Evolutionary conservation across 169 alveolate genomes (phyloP), one percentile per base, ranked within the genome.

Genomic region (Plasmodium gallinaceum): DNA sequence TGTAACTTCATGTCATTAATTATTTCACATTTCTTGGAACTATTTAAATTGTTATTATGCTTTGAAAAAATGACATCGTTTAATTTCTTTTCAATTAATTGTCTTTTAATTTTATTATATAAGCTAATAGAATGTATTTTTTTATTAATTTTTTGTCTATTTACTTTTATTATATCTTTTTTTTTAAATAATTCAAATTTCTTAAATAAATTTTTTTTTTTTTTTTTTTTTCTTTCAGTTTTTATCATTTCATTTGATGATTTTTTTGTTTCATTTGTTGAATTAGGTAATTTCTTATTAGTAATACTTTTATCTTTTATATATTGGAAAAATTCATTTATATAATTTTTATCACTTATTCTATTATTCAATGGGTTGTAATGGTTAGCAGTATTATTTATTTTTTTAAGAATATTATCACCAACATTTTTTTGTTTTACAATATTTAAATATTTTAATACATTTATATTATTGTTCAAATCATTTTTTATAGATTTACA

Each of bases 371-470:
- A 72, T 10, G 5, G 3, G 1, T 18, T 52, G n/a, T 26, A 18
- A 22, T 60, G 24, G 6, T 2, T 74, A 3, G 24, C 61, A 10
- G 32, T 18, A 20, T 12, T 18, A 8, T 51, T 42, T 8, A 74
- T 58, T 26, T 24, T 74, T 45, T 74, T 26, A 9, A 74, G 6
- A 26, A 73, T 18, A 16, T 39, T 20, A 20, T 43, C 52, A 7
- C 65, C 64, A n/a, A 74, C 42, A 32, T 48, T 58, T 20, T 60
- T 74, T 58, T 74, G 57, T 12, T 62, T 60, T 43, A 39, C 20
- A 32, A n/a, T 16, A 14, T 74, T 74, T 43, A 74, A 22, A 14
- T 42, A 72, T 8, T 60, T 61, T 22, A 74, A 43, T 32, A 58
- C 57, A 32, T 74, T 18, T n/a, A 24, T 74, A 9, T 43, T 60